A percentile compares a stretch with the other conserved stretches of the same genome.
Evolutionary conservation across 805 yeast genomes (phyloP).

Genomic region (Starmerella bacillaris): DNA sequence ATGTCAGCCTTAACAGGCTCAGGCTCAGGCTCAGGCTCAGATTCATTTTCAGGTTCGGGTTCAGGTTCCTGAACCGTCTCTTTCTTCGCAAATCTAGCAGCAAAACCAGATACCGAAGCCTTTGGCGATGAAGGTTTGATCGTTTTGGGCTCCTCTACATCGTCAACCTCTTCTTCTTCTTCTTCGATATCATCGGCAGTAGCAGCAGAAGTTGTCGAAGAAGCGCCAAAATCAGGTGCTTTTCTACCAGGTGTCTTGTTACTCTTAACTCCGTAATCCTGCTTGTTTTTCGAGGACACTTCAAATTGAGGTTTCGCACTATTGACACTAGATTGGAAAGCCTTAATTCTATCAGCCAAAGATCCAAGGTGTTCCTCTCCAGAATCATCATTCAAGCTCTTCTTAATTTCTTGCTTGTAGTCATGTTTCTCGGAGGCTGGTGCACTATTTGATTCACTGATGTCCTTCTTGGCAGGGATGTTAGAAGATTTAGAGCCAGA

Average conservation of each 20-base stretch:
- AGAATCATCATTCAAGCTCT: slow-evolving; percentile 3
- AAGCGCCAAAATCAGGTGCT: no score
- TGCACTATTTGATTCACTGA: neutral
- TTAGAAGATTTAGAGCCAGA: neutral
- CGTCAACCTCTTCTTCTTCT: neutral
- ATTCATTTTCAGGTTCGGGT: slow-evolving; percentile 1
- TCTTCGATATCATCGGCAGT: no score
- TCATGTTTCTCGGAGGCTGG: neutral
- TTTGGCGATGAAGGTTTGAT: slow-evolving; percentile 4
- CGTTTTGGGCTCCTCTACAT: neutral
- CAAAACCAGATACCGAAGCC: slow-evolving; percentile 10
- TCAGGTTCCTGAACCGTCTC: neutral
- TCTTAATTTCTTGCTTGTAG: neutral
- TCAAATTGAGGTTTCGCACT: slow-evolving; percentile 17
- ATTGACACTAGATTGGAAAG: slow-evolving; percentile 16
- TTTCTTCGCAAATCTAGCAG: slow-evolving; percentile 13
- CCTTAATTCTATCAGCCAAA: slow-evolving; percentile 19
- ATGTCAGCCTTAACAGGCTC: neutral
- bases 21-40: slow-evolving; percentile 8
- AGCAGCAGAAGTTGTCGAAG: no score
- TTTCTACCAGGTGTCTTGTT: slow-evolving; percentile 9
- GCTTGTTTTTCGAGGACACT: neutral
- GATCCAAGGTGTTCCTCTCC: slow-evolving; percentile 16
- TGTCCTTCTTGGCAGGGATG: neutral
- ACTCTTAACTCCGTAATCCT: neutral